Evolutionary conservation across 2,329 filamentous ascomycete genomes (phyloP).

Genomic region (Cladosporium colombiae): DNA sequence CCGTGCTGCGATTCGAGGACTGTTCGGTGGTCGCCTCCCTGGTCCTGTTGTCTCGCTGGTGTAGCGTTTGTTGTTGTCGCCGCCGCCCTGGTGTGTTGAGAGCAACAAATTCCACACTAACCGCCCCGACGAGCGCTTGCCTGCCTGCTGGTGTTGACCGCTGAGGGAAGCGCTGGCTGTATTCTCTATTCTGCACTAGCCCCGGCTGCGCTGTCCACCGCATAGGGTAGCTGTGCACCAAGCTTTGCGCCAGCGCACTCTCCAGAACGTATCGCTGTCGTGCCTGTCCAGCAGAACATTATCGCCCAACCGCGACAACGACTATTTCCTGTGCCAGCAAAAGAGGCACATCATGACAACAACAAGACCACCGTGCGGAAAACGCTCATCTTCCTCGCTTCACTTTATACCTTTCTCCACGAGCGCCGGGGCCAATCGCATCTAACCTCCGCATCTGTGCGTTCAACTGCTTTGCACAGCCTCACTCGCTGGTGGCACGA

Average conservation of each 20-base stretch:
- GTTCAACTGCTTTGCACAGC: constrained; percentile 15
- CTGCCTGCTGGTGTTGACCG: background rate
- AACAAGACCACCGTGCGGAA: background rate
- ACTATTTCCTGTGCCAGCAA: background rate
- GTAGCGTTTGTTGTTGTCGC: background rate
- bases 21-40: background rate
- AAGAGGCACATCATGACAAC: background rate
- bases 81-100: background rate
- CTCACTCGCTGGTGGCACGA: background rate
- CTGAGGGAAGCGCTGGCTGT: background rate
- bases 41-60: background rate
- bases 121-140: background rate
- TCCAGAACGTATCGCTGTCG: background rate
- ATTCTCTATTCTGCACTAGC: background rate
- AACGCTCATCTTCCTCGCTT: constrained; percentile 1
- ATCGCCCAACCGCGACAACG: background rate
- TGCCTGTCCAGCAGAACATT: background rate
- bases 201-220: background rate
- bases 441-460: constrained; percentile 4
- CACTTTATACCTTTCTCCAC: background rate
- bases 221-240: background rate
- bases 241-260: background rate
- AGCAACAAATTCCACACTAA: background rate
- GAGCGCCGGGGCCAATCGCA: constrained; percentile 3
- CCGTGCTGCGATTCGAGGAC: background rate